These are phyloP conservation scores for Croton laevigatus DNA, from an alignment of 441 rosid species.

Conservation along the genomic window DNA sequence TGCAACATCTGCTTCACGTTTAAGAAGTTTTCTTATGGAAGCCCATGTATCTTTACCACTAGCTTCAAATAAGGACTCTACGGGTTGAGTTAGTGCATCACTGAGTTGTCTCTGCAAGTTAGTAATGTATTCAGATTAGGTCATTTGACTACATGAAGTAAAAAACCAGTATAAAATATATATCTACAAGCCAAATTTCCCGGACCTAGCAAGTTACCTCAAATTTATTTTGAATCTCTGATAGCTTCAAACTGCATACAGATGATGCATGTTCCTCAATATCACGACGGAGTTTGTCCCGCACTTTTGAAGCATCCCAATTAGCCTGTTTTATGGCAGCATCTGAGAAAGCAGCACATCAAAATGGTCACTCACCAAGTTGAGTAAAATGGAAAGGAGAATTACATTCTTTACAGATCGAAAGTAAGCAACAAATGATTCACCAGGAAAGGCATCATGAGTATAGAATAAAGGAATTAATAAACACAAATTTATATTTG, in stretches of 20 bases:
- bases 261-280: slow-evolving; percentile 54
- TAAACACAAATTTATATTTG: not conserved
- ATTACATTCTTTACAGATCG: not conserved
- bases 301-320: slow-evolving; percentile 67
- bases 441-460: not conserved
- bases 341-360: slow-evolving; percentile 40
- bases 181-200: slow-evolving; percentile 1
- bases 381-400: not conserved
- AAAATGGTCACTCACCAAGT: not conserved
- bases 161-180: not conserved
- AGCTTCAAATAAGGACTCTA: slow-evolving; percentile 60
- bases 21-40: slow-evolving; percentile 67
- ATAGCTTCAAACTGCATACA: slow-evolving; percentile 43
- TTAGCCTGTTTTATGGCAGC: slow-evolving; percentile 55
- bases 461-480: not conserved
- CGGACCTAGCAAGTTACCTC: slow-evolving; percentile 44
- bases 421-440: not conserved
- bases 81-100: slow-evolving; percentile 52
- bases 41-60: slow-evolving; percentile 70
- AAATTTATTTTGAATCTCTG: slow-evolving; percentile 47
- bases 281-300: slow-evolving; percentile 62
- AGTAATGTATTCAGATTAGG: slow-evolving; percentile 13
- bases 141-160: slow-evolving; percentile 7
- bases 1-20: slow-evolving; percentile 51
- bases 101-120: slow-evolving; percentile 53